Evolutionary conservation across 129 eudicot species (phyloP).

Genomic region (Tanacetum coccineum): DNA sequence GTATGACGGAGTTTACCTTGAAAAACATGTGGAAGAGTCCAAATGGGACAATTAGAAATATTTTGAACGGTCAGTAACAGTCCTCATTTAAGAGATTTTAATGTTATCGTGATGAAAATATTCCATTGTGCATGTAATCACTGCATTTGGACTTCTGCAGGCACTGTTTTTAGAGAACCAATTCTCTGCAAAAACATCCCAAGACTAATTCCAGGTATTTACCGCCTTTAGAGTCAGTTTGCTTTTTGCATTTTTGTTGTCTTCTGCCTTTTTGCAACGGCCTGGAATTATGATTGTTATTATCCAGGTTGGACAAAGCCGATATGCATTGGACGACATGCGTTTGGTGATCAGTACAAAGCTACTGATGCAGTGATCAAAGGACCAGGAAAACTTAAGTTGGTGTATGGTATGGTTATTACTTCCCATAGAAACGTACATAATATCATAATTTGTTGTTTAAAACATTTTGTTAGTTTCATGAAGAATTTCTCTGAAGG

Average conservation of each 20-base stretch:
- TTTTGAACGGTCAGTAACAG: constrained; percentile 55
- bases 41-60: constrained; percentile 87
- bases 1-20: constrained; percentile 64
- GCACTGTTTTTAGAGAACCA: constrained; percentile 95
- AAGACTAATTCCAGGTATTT: constrained; percentile 68
- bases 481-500: background rate
- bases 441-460: background rate
- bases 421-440: background rate
- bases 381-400: constrained; percentile 87
- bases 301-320: constrained; percentile 91
- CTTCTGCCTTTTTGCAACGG: background rate
- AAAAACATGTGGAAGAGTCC: constrained; percentile 91
- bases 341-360: constrained; percentile 90
- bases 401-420: constrained; percentile 60
- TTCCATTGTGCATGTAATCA: background rate
- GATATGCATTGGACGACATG: constrained; percentile 97
- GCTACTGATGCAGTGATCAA: constrained; percentile 89
- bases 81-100: constrained; percentile 1
- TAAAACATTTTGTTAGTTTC: background rate
- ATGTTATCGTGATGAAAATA: background rate
- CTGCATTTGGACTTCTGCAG: constrained; percentile 32
- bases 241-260: background rate
- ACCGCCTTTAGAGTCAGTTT: constrained; percentile 12
- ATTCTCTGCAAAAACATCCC: constrained; percentile 86
- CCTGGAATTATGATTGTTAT: background rate